Conservation (phyloP, 331 rosid species). For the Telfairia occidentalis region DNA sequence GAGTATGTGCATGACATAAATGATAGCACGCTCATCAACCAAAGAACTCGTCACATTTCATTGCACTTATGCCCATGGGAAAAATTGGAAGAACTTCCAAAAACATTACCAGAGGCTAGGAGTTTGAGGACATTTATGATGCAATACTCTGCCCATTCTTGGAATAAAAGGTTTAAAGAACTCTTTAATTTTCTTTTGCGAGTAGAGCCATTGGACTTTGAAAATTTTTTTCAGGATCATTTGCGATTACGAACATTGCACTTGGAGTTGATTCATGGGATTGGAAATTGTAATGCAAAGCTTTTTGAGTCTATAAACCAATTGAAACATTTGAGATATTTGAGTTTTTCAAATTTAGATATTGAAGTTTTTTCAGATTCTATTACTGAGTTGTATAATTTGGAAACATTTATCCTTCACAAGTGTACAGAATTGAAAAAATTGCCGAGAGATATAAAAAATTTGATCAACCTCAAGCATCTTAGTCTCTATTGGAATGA, state of each 20-base stretch:
- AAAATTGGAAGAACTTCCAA: neutral
- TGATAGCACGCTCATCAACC: neutral
- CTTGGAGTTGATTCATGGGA: too few species aligned
- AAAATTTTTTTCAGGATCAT: too few species aligned
- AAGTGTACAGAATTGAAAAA: fast-evolving
- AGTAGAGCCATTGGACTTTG: too few species aligned
- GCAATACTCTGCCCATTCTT: too few species aligned
- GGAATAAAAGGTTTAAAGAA: too few species aligned
- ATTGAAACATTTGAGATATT: slow-evolving; percentile 3
- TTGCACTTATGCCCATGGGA: neutral
- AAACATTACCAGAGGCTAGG: neutral
- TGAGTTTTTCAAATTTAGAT: too few species aligned
- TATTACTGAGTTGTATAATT: neutral
- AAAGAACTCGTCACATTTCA: slow-evolving; percentile 9
- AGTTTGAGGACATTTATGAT: neutral
- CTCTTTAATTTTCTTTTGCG: too few species aligned
- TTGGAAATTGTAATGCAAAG: too few species aligned
- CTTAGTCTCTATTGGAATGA: neutral
- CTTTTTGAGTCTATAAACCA: too few species aligned
- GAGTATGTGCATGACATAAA: neutral
- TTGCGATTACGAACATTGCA: neutral
- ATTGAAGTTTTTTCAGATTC: too few species aligned
- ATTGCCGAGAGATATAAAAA: neutral
- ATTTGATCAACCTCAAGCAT: neutral
- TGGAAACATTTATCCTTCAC: neutral